Evolutionary conservation across 1,139 yeast species (phyloP).

Genomic region (Eremothecium gossypii): DNA sequence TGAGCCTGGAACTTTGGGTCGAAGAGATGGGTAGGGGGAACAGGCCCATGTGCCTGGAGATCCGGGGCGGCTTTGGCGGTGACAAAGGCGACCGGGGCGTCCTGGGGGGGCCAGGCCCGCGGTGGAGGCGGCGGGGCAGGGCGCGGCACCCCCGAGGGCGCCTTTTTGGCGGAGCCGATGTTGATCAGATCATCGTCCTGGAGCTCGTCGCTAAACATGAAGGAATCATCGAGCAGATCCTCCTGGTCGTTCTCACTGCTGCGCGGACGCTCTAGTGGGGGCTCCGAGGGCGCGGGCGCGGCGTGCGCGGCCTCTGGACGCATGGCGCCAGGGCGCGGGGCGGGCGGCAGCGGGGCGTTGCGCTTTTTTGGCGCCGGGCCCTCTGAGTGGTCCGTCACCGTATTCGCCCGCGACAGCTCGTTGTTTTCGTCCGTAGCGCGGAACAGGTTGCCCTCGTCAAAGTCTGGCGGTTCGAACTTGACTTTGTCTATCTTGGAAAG

Average conservation of each 20-base stretch:
- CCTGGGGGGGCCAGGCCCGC: neutral
- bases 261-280: conserved; percentile 4
- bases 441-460: conserved; percentile 40
- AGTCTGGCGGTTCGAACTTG: conserved; percentile 44
- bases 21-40: conserved; percentile 21
- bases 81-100: conserved; percentile 22
- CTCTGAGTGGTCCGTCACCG: conserved; percentile 14
- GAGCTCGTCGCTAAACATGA: conserved; percentile 56
- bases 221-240: conserved; percentile 54
- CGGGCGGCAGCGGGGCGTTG: conserved; percentile 7
- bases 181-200: conserved; percentile 28
- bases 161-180: conserved; percentile 6
- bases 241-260: conserved; percentile 20
- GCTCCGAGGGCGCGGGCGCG: neutral
- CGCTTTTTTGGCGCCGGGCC: conserved; percentile 15
- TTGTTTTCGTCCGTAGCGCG: conserved; percentile 32
- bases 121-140: neutral
- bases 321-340: conserved; percentile 2
- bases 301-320: conserved; percentile 7
- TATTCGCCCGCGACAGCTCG: conserved; percentile 26
- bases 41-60: conserved; percentile 20
- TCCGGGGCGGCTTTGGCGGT: conserved; percentile 28
- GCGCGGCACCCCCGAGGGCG: neutral
- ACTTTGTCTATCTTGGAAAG: conserved; percentile 40
- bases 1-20: conserved; percentile 30